These are phyloP conservation scores for Colletotrichum liriopes DNA, from an alignment of 2,329 filamentous ascomycete genomes.

Conservation along the genomic window DNA sequence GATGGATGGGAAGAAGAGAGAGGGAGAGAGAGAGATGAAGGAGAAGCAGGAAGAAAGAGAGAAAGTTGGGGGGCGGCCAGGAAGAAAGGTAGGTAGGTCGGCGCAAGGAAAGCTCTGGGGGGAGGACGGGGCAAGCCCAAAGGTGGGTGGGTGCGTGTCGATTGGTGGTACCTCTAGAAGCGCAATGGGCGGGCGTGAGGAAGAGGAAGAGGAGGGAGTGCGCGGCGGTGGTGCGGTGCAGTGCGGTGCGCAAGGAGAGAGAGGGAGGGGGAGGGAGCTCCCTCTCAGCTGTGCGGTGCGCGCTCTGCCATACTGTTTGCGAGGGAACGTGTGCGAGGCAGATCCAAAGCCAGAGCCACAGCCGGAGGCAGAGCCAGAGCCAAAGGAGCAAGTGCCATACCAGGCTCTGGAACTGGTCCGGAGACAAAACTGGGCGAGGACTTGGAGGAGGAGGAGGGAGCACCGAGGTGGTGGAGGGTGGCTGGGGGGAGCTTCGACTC, in stretches of 20 bases:
- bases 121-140: slow-evolving; percentile 36
- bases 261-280: slow-evolving; percentile 37
- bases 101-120: slow-evolving; percentile 42
- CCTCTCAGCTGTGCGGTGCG: slow-evolving; percentile 35
- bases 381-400: slow-evolving; percentile 25
- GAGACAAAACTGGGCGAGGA: slow-evolving; percentile 13
- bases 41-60: slow-evolving; percentile 36
- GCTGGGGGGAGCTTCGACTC: slow-evolving; percentile 41
- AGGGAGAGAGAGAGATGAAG: slow-evolving; percentile 25
- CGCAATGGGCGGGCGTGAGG: slow-evolving; percentile 32
- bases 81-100: slow-evolving; percentile 38
- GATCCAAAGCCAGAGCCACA: slow-evolving; percentile 16
- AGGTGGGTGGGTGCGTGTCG: slow-evolving; percentile 41
- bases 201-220: slow-evolving; percentile 32
- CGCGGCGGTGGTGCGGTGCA: slow-evolving; percentile 26
- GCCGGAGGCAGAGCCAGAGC: slow-evolving; percentile 17
- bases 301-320: slow-evolving; percentile 34
- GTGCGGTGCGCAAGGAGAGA: slow-evolving; percentile 25
- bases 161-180: slow-evolving; percentile 29
- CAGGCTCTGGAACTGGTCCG: slow-evolving; percentile 26
- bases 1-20: slow-evolving; percentile 23
- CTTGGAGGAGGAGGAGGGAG: slow-evolving; percentile 17
- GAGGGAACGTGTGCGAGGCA: slow-evolving; percentile 37
- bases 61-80: slow-evolving; percentile 40
- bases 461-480: slow-evolving; percentile 39